A percentile compares a stretch with the other conserved stretches of the same genome.
These are phyloP conservation scores for Chlamydomonas schloesseri DNA, from an alignment of 139 green algal species.

Conservation along the genomic window DNA sequence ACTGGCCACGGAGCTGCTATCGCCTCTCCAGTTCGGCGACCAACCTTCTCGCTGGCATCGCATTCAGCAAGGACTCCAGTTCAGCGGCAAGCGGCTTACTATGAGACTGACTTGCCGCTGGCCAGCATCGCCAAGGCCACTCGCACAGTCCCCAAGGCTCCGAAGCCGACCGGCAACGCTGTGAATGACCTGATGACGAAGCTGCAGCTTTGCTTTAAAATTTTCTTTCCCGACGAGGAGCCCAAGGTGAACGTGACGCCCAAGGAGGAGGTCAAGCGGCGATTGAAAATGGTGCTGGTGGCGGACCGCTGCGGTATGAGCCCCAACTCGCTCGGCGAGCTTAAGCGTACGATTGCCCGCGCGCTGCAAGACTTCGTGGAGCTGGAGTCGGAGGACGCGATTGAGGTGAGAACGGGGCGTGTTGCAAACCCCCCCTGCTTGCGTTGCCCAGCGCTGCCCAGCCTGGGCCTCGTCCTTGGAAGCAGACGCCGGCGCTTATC, in stretches of 20 bases:
- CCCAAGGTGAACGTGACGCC: constrained; percentile 41
- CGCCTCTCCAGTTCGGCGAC: no score
- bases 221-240: constrained; percentile 67
- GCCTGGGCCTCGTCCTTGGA: no score
- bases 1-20: no score
- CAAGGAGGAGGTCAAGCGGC: constrained; percentile 45
- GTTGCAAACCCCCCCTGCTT: no score
- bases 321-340: constrained; percentile 74
- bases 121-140: no score
- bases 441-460: no score
- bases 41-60: no score
- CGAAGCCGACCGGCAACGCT: constrained; percentile 19
- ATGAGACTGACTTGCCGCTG: no score
- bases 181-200: constrained; percentile 60
- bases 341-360: constrained; percentile 84
- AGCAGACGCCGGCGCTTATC: no score
- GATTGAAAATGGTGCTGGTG: constrained; percentile 31
- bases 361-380: constrained; percentile 89
- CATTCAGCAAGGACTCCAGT: no score
- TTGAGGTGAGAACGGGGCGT: constrained; percentile 68
- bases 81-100: no score
- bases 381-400: constrained; percentile 82
- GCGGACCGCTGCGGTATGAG: constrained; percentile 86
- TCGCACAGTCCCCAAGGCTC: neutral
- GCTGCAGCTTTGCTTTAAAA: constrained; percentile 61